Evolutionary conservation across 2,329 filamentous ascomycete species (phyloP), one percentile per base, ranked within the genome.

Genomic region (Penicillium sp.): DNA sequence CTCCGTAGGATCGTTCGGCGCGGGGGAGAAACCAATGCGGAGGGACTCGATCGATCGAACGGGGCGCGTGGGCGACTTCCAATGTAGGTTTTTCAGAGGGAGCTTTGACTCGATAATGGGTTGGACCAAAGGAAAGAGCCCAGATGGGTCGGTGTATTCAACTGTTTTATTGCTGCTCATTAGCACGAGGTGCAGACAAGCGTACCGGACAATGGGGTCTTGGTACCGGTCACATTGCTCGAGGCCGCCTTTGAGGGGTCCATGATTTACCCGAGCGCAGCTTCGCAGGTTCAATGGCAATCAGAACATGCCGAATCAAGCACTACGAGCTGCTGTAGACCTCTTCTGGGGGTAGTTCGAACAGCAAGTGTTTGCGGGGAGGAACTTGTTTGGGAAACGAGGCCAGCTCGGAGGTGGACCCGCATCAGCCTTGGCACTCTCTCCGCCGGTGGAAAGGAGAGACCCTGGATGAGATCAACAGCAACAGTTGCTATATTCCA

Each of bases 111-210:
- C 83, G 60, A 99, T 83, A 60, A 93, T 88, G 2, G 91, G 87
- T 11, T 90, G 89, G 46, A 98, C 82, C 55, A 94, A 84, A 61
- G 91, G 88, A 79, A 94, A 98, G 65, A 98, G 85, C 71, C 91
- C 89, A 74, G 92, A 90, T 56, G 95, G 94, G 80, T 99, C 95
- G 80, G 91, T 92, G 80, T 97, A 99, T 83, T 98, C 93, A 81
- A 97, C 93, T 96, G 71, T 49, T 42, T 58, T 46, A 55, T 48
- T 58, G 49, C 16, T 35, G 40, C 67, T 63, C 58, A 69, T 68
- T 37, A 71, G 64, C 58, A 52, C 48, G 51, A 55, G 54, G 45
- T 59, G 57, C 22, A 56, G 37, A 37, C 46, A 6, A 30, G 35
- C 51, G 48, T 35, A 38, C 37, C 52, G 49, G 43, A 59, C 14